Percentiles rank a stretch among this genome's conserved stretches.
These are phyloP conservation scores for Fusarium heterosporum DNA, from an alignment of 2,329 filamentous ascomycete species.

Conservation along the genomic window DNA sequence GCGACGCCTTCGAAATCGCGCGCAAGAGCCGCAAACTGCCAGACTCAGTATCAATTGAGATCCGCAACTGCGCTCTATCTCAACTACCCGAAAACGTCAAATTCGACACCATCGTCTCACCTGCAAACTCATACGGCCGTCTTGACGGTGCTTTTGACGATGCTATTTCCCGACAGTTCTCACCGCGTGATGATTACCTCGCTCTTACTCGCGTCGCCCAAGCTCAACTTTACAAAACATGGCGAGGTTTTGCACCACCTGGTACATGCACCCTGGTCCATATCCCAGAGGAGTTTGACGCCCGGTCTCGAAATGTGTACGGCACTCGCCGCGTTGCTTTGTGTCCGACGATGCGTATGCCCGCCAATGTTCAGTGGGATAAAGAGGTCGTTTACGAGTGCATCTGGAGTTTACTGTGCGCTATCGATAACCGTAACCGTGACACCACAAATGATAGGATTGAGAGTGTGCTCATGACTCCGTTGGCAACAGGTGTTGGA, in stretches of 20 bases:
- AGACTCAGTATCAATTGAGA: conserved; percentile 47
- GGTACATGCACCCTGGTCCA: conserved; percentile 62
- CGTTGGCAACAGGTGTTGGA: conserved; percentile 63
- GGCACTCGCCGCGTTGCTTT: conserved; percentile 59
- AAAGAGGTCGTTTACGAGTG: conserved; percentile 66
- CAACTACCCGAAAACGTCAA: conserved; percentile 50
- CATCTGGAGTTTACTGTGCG: conserved; percentile 63
- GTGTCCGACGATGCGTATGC: conserved; percentile 66
- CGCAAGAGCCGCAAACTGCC: conserved; percentile 44
- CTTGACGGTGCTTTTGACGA: conserved; percentile 68
- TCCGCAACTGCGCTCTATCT: conserved; percentile 56
- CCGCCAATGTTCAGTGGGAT: conserved; percentile 60
- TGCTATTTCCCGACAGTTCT: conserved; percentile 62
- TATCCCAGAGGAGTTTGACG: conserved; percentile 55
- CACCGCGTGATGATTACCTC: conserved; percentile 57
- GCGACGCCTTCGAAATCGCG: conserved; percentile 20
- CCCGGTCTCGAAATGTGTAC: conserved; percentile 53
- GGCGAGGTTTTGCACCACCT: conserved; percentile 63
- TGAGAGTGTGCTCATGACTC: conserved; percentile 61
- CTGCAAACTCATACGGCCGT: conserved; percentile 65
- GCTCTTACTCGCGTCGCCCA: conserved; percentile 62
- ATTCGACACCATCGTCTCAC: conserved; percentile 65
- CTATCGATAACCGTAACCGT: conserved; percentile 61
- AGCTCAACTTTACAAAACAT: conserved; percentile 57
- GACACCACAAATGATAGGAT: conserved; percentile 49